phyloP scores from a whole-genome alignment of 2,329 filamentous ascomycete species.

The Macroventuria anomochaeta region DNA sequence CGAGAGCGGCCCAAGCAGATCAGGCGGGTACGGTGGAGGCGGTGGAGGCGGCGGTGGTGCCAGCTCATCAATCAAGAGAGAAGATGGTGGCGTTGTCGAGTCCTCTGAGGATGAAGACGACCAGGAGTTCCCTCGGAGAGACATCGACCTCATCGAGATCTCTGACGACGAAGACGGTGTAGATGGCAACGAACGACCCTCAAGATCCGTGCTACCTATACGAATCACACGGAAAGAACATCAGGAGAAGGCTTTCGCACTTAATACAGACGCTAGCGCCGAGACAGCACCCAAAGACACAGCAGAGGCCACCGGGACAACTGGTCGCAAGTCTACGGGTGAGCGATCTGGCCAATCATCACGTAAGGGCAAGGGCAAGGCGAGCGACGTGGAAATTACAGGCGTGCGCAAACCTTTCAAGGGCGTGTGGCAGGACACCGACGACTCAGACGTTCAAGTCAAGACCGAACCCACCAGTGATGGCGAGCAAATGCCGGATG shows the following conservation, averaged over 20 bases:
- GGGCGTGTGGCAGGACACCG: conserved; percentile 54
- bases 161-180: conserved; percentile 59
- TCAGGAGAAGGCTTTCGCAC: conserved; percentile 59
- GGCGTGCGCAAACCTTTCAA: conserved; percentile 52
- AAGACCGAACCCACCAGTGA: conserved; percentile 63
- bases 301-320: conserved; percentile 42
- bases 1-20: conserved; percentile 27
- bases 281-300: conserved; percentile 52
- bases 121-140: conserved; percentile 51
- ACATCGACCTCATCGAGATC: conserved; percentile 66
- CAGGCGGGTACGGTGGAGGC: conserved; percentile 19
- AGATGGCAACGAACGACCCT: conserved; percentile 27
- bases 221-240: conserved; percentile 64
- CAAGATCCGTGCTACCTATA: conserved; percentile 52
- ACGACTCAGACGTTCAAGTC: conserved; percentile 50
- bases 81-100: conserved; percentile 53
- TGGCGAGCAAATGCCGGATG: conserved; percentile 46
- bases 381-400: conserved; percentile 53
- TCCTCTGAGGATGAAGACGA: conserved; percentile 61
- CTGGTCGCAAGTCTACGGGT: conserved; percentile 28
- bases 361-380: conserved; percentile 50
- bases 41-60: conserved; percentile 19
- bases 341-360: conserved; percentile 27
- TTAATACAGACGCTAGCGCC: conserved; percentile 61
- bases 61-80: conserved; percentile 30